Conservation (phyloP, 139 green algal species). For the Chlamydomonas sp. region DNA sequence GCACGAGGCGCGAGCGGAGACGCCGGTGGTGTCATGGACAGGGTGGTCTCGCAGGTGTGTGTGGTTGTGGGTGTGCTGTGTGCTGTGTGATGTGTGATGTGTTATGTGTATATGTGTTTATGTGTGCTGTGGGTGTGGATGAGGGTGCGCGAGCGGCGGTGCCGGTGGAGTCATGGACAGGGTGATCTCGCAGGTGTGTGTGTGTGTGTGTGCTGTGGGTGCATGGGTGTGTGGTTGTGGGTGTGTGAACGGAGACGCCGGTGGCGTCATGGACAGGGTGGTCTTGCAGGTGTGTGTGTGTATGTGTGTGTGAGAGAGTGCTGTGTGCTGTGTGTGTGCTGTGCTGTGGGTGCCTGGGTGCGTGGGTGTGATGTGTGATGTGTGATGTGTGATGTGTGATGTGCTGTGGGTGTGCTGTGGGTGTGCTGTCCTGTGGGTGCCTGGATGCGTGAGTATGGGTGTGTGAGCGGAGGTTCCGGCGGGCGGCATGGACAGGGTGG, state of each 20-base stretch:
- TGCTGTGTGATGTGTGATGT: neutral
- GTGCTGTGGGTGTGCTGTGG: neutral
- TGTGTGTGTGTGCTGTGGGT: neutral
- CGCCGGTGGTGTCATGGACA: constrained; percentile 31
- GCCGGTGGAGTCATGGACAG: neutral
- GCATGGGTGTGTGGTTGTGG: neutral
- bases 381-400: neutral
- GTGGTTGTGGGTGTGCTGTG: neutral
- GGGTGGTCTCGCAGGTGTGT: neutral
- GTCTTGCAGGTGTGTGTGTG: neutral
- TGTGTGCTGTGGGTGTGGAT: neutral
- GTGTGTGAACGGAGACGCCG: constrained; percentile 59
- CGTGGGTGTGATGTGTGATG: constrained; percentile 33
- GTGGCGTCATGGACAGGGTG: constrained; percentile 10
- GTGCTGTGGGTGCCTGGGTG: neutral
- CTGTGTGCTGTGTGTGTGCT: neutral
- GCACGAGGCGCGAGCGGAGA: constrained; percentile 65
- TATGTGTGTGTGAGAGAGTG: neutral
- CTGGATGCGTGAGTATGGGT: neutral
- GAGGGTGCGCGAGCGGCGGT: neutral
- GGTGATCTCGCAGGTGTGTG: neutral
- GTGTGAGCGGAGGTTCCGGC: neutral
- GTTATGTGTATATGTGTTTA: constrained; percentile 10
- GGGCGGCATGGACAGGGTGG: neutral
- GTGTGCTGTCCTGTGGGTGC: constrained; percentile 1